Evolutionary conservation across 345 rosid species (phyloP), one percentile per base, ranked within the genome.

Genomic region (Salix udensis): DNA sequence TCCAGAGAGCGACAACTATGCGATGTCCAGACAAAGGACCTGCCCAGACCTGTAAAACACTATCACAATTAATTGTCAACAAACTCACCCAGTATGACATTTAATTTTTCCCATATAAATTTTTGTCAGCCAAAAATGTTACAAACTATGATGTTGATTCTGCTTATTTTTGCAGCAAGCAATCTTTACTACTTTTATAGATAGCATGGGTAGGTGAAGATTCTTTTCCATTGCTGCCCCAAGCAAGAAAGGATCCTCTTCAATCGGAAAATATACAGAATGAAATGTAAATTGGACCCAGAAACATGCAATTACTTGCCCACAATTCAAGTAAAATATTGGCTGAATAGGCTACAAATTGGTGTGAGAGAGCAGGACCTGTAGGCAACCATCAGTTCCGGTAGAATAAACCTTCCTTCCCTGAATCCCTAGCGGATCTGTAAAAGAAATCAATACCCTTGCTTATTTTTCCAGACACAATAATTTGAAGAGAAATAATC

Each of bases 351-450:
- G 69, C 31, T 61, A 62, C 77, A 65, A 50, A 36, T 61, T 71
- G 30, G 48, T 23, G 58, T 18, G 23, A 80, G 70, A 24, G 42
- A 46, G 34, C 13, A 67, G 50, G 68, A 94, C 96, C 97, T 93
- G 92, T 76, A 68, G 89, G 86, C 98, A 96, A 69, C 80, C 85
- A 74, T 83, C 86, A 60, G 73, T 74, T 70, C 99, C 98, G 9
- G 83, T 61, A 67, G 77, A 83, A 76, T 85, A 53, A 71, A 93
- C 91, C 84, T 87, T 93, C 82, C 99, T 92, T 79, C 98, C 99
- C 81, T 96, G 98, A 82, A 96, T 91, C 39, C 99, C 99, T n/a
- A 96, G 94, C 14, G 91, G 82, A 72, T 96, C 99, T 96, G 91
- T 81, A 78, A 75, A 78, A 83, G 70, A 67, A 80, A 84, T 55